A percentile compares a stretch with the other conserved stretches of the same genome.
Conservation (phyloP, 768 basidiomycete species). For the Leccinum obscurum region DNA sequence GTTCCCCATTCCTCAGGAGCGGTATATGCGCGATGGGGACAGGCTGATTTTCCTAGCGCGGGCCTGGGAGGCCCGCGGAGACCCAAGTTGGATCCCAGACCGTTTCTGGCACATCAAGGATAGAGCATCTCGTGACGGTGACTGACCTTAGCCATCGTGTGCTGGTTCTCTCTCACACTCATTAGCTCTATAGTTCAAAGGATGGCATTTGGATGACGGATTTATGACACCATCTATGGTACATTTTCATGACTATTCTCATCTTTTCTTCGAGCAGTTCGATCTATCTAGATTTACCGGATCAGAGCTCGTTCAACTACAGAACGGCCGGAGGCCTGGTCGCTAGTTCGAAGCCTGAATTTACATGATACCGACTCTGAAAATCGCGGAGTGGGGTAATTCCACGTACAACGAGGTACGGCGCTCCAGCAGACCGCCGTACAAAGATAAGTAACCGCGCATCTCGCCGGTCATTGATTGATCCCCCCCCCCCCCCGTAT, state of each 20-base stretch:
- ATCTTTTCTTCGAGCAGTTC: not conserved
- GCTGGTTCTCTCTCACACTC: not conserved
- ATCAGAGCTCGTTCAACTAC: not conserved
- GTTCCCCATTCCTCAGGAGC: slow-evolving; percentile 32
- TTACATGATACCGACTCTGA: no score
- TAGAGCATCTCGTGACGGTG: not conserved
- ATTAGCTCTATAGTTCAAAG: not conserved
- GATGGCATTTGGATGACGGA: not conserved
- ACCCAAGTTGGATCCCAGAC: slow-evolving; percentile 40
- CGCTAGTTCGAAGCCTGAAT: no score
- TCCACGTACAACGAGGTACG: no score
- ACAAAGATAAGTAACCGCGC: no score
- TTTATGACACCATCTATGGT: not conserved
- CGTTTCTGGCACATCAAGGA: slow-evolving; percentile 37
- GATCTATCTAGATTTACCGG: not conserved
- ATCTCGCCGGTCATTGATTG: no score
- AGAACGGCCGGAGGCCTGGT: not conserved
- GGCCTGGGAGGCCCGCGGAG: slow-evolving; percentile 36
- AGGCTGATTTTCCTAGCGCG: slow-evolving; percentile 37
- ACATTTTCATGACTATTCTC: not conserved
- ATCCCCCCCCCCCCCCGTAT: no score
- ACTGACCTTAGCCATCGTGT: not conserved
- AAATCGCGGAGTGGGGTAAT: no score
- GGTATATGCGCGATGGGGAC: slow-evolving; percentile 30
- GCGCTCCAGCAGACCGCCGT: no score